These are phyloP conservation scores for Brassica rapa DNA, from an alignment of 345 rosid species.

Conservation along the genomic window DNA sequence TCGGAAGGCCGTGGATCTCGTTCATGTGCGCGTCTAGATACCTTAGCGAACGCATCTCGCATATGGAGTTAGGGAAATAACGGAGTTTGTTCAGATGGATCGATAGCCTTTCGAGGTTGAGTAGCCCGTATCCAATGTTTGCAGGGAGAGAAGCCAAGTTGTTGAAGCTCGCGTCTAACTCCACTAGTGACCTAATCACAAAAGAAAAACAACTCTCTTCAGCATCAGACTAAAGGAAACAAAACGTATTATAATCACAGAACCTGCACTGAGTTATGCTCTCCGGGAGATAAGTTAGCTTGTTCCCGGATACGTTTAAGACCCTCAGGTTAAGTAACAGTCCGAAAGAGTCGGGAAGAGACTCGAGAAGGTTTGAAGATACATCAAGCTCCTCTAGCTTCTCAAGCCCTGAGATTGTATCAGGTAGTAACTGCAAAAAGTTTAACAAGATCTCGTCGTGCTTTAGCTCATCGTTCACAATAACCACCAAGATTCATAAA, in stretches of 20 bases:
- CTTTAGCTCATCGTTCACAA: neutral
- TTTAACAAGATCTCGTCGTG: neutral
- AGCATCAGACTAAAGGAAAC: conserved; percentile 1
- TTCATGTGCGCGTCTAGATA: conserved; percentile 90
- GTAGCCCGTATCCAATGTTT: conserved; percentile 71
- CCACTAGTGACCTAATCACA: conserved; percentile 50
- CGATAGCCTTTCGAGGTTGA: conserved; percentile 67
- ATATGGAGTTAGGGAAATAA: conserved; percentile 66
- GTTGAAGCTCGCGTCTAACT: conserved; percentile 89
- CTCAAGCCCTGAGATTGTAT: conserved; percentile 69
- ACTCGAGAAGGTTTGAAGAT: conserved; percentile 60
- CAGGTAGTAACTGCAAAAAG: conserved; percentile 74
- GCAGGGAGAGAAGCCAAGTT: conserved; percentile 66
- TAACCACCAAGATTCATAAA: neutral
- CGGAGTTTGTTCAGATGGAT: conserved; percentile 76
- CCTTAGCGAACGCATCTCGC: conserved; percentile 74
- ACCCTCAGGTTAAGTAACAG: conserved; percentile 59
- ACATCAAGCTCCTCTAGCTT: conserved; percentile 73
- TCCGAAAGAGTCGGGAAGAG: conserved; percentile 84
- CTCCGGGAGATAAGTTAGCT: conserved; percentile 76
- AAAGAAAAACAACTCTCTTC: conserved; percentile 1
- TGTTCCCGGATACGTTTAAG: conserved; percentile 72
- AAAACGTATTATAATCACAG: neutral
- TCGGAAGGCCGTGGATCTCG: conserved; percentile 83
- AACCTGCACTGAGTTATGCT: conserved; percentile 57